Evolutionary conservation across 495 filamentous ascomycete genomes (phyloP).

Genomic region (Astrocystis sublimbata): DNA sequence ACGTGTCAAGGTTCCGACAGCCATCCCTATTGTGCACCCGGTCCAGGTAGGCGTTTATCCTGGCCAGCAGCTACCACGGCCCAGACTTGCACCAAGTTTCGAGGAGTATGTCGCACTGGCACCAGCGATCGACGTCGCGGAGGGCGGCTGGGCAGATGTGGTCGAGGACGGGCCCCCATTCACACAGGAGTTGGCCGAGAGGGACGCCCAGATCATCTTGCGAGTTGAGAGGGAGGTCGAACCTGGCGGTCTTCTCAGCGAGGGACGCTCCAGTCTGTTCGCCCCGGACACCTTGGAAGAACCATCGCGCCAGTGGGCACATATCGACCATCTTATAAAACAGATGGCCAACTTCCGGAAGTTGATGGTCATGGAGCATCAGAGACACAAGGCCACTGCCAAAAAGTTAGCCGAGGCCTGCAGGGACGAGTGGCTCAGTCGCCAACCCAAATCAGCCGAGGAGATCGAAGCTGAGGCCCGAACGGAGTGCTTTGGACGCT

Average conservation of each 20-base stretch:
- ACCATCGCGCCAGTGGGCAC: constrained; percentile 75
- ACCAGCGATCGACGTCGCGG: constrained; percentile 44
- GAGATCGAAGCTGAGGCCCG: constrained; percentile 62
- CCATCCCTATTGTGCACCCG: constrained; percentile 56
- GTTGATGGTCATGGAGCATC: constrained; percentile 73
- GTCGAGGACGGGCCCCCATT: constrained; percentile 57
- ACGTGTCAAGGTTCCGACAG: constrained; percentile 36
- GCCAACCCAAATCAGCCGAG: constrained; percentile 69
- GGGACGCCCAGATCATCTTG: constrained; percentile 56
- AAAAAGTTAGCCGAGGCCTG: constrained; percentile 65
- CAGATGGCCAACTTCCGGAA: constrained; percentile 80
- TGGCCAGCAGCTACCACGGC: constrained; percentile 33
- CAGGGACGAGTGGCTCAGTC: constrained; percentile 60
- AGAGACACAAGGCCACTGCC: constrained; percentile 66
- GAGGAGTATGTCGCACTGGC: constrained; percentile 53
- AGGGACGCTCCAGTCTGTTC: constrained; percentile 70
- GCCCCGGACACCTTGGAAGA: constrained; percentile 75
- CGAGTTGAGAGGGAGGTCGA: constrained; percentile 69
- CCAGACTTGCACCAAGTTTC: constrained; percentile 51
- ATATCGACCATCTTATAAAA: constrained; percentile 79
- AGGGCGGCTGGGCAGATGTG: constrained; percentile 48
- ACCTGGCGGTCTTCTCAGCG: constrained; percentile 72
- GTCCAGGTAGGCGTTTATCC: constrained; percentile 47
- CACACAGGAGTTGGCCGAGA: constrained; percentile 51
- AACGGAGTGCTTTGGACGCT: constrained; percentile 51